Base-by-base conservation (phyloP, 2,329 filamentous ascomycete genomes). In the Colletotrichum sp. region DNA sequence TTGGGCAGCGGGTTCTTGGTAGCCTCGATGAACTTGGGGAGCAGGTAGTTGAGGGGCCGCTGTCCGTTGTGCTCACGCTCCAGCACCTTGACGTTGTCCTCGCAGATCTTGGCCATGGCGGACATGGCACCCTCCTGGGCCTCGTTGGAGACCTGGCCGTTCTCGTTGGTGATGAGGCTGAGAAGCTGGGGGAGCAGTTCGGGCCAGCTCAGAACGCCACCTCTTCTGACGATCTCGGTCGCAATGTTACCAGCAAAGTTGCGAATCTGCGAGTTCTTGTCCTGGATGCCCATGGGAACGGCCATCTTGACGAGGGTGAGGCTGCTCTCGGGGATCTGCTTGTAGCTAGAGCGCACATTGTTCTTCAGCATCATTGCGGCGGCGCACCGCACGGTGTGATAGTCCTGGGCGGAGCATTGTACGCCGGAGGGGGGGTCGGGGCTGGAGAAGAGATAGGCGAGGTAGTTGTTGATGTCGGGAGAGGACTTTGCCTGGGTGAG, bases 301-400 rank as follows among this genome's bases (percentile, higher is more conserved):
- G 94, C 92, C 67, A 94, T 91, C 84, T 95, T 95, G 83, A 99
- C 92, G 82, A 98, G 93, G 34, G 89, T 86, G 79, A 98, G 88
- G 82, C 93, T 96, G 55, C 89, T 84, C 67, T 94, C 92, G 69
- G 95, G 90, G 77, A 98, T 95, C 72, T 91, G 88, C 83, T 94
- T 94, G 88, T 94, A 96, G 57, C 92, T 90, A 64, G 91, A 86
- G 82, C 92, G 94, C 83, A 99, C 91, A 82, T 98, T 96, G 86
- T 98, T 99, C 88, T 99, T 99, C 79, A 99, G 90, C 92, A 98
- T 97, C 82, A 99, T 93, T 72, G 95, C 96, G 30, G 96, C 96
- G 13, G 96, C 94, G 76, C 95, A 94, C 78, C 97, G 94, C 77
- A 98, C 93, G 67, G 95, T 87, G 83, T 94, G 91, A 87, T 95